Conservation (phyloP, 164 flowering plant genomes). For the Buxus sempervirens region DNA sequence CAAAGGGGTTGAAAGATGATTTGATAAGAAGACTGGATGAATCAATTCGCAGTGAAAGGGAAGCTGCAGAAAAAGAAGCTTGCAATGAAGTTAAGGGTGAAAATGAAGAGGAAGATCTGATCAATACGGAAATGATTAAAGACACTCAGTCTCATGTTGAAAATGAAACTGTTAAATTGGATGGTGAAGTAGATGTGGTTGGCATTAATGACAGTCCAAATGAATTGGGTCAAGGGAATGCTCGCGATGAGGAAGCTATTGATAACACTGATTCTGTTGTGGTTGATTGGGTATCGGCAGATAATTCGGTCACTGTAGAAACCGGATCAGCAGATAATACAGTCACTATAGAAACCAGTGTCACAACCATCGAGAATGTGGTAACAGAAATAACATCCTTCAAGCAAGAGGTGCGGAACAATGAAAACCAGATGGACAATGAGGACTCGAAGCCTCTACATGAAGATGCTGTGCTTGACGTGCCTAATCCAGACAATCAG, state of each 20-base stretch:
- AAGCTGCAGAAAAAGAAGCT: slow-evolving; percentile 22
- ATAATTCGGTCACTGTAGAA: slow-evolving; percentile 25
- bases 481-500: slow-evolving; percentile 52
- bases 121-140: slow-evolving; percentile 16
- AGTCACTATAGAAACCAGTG: slow-evolving; percentile 24
- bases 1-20: slow-evolving; percentile 84
- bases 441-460: slow-evolving; percentile 22
- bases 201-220: slow-evolving; percentile 20
- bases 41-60: slow-evolving; percentile 57
- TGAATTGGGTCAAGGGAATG: slow-evolving; percentile 13
- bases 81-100: slow-evolving; percentile 20
- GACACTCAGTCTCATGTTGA: slow-evolving; percentile 8
- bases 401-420: slow-evolving; percentile 22
- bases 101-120: slow-evolving; percentile 13
- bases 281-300: slow-evolving; percentile 17
- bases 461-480: slow-evolving; percentile 28
- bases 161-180: slow-evolving; percentile 19
- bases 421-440: slow-evolving; percentile 30
- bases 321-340: slow-evolving; percentile 14
- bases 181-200: slow-evolving; percentile 21
- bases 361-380: slow-evolving; percentile 22
- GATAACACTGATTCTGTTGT: slow-evolving; percentile 14
- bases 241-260: slow-evolving; percentile 19
- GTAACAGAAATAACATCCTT: slow-evolving; percentile 24
- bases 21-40: slow-evolving; percentile 67